Conservation (phyloP, 2,329 filamentous ascomycete species). For the Claviceps pusilla region DNA sequence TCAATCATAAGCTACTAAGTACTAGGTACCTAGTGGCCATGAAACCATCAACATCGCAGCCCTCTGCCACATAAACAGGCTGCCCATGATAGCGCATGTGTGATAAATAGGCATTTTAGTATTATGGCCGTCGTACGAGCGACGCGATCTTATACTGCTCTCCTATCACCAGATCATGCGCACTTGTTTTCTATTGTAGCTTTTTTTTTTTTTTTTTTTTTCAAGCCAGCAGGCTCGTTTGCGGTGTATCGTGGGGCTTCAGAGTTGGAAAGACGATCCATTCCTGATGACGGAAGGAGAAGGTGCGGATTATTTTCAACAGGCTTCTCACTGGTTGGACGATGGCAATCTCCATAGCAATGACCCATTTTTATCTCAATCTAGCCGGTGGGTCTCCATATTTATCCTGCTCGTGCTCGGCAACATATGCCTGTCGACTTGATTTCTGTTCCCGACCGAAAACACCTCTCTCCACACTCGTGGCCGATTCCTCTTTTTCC, state of each 20-base stretch:
- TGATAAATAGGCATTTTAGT: not conserved
- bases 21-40: too few species aligned
- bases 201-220: not conserved
- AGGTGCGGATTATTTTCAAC: slow-evolving; percentile 12
- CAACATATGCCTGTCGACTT: slow-evolving; percentile 8
- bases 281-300: not conserved
- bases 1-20: not conserved
- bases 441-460: slow-evolving; percentile 8
- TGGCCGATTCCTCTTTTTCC: slow-evolving; percentile 4
- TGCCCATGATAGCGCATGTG: not conserved
- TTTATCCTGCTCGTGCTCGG: slow-evolving; percentile 6
- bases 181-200: too few species aligned
- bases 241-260: not conserved
- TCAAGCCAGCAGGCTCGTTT: not conserved
- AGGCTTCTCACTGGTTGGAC: slow-evolving; percentile 12
- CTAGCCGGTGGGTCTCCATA: not conserved
- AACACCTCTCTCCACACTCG: slow-evolving; percentile 15
- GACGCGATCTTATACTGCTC: too few species aligned
- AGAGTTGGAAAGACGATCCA: slow-evolving; percentile 6
- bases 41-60: not conserved
- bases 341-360: not conserved
- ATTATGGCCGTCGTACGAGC: too few species aligned
- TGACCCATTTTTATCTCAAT: not conserved
- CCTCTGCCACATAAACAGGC: not conserved
- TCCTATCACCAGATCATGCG: too few species aligned